These are phyloP conservation scores for Plicaturopsis crispa DNA, from an alignment of 768 basidiomycete species.

Conservation along the genomic window DNA sequence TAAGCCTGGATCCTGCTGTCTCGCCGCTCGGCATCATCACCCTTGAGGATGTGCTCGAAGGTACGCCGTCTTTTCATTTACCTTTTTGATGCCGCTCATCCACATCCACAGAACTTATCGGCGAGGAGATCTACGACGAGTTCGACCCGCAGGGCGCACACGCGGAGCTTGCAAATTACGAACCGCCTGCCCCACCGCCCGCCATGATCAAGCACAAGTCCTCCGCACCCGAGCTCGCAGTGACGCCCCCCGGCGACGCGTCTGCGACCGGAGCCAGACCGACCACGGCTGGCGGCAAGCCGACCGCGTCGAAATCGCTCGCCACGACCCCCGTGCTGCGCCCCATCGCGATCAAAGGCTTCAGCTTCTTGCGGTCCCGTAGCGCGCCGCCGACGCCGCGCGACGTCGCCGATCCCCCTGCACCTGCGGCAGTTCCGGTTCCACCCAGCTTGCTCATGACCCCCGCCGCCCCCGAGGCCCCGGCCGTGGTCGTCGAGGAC, in stretches of 20 bases:
- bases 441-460: neutral
- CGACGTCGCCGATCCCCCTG: conserved; percentile 14
- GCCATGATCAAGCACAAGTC: conserved; percentile 14
- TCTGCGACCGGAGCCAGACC: no score
- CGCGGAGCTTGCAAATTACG: conserved; percentile 36
- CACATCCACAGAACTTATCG: conserved; percentile 62
- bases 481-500: neutral
- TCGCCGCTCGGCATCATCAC: conserved; percentile 91
- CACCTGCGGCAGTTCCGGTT: conserved; percentile 8
- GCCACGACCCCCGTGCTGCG: conserved; percentile 22
- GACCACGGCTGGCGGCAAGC: neutral
- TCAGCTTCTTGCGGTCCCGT: conserved; percentile 45
- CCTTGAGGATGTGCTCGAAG: conserved; percentile 88
- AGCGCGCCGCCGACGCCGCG: conserved; percentile 54
- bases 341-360: conserved; percentile 36
- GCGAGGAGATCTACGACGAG: conserved; percentile 90
- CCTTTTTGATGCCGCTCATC: neutral
- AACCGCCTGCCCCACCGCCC: conserved; percentile 28
- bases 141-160: conserved; percentile 76
- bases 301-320: conserved; percentile 6
- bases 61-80: conserved; percentile 25
- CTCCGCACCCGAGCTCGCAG: conserved; percentile 3
- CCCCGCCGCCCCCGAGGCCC: neutral
- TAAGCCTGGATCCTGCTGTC: conserved; percentile 72
- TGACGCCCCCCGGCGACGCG: conserved; percentile 2